Conservation (phyloP, 176 grass and related monocot genomes). For the Microstegium vimineum region DNA sequence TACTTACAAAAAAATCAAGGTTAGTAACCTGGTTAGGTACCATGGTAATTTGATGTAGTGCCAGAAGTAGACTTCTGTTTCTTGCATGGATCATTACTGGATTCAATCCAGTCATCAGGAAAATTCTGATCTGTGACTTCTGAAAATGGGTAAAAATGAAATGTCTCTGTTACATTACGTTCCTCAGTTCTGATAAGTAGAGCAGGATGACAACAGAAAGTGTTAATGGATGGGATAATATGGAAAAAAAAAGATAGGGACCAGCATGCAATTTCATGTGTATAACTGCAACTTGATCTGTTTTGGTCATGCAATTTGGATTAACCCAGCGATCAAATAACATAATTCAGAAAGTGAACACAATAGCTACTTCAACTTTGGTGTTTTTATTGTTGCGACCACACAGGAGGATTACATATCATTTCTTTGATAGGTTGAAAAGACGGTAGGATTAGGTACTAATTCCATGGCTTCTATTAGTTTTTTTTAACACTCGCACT, state of each 20-base stretch:
- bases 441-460: too few relatives aligned
- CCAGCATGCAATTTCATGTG: too few relatives aligned
- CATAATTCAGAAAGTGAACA: too few relatives aligned
- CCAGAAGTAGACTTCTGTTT: conserved; percentile 32
- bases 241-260: not conserved
- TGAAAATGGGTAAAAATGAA: conserved; percentile 26
- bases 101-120: conserved; percentile 34
- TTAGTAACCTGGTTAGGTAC: not conserved
- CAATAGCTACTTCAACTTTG: too few relatives aligned
- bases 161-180: conserved; percentile 9
- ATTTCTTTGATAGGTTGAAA: too few relatives aligned
- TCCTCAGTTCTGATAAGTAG: not conserved
- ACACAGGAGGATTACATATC: too few relatives aligned
- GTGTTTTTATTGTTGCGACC: too few relatives aligned
- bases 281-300: not conserved
- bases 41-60: conserved; percentile 20
- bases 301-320: not conserved
- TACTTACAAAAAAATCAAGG: not conserved
- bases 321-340: not conserved
- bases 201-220: not conserved
- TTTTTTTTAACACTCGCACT: too few relatives aligned
- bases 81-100: conserved; percentile 24
- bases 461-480: too few relatives aligned
- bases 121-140: conserved; percentile 92
- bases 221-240: not conserved